Evolutionary conservation across 495 filamentous ascomycete species (phyloP), one percentile per base, ranked within the genome.

Genomic region (Achaetomiella virescens): DNA sequence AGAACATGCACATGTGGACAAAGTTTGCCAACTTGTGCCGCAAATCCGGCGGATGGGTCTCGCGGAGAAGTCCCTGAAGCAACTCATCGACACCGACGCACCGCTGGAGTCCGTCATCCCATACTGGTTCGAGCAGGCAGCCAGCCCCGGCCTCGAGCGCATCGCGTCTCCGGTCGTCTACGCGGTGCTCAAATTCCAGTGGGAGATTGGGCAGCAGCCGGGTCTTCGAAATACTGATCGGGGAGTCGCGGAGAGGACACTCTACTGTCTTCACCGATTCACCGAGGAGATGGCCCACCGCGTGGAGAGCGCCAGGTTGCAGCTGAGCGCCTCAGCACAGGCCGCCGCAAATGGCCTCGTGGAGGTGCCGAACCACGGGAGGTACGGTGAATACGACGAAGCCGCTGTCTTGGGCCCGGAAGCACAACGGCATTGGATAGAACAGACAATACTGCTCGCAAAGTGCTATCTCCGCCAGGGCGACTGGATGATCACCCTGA

Each of bases 1-100:
- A 99, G 66, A 96, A 97, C 60, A 88, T 95, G 78, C 87, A 93
- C 63, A 97, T 97, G 90, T 95, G 88, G 80, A 97, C 97, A 74
- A 99, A 99, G 66, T 97, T 96, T 63, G 89, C 95, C 57, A 97
- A 97, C 61, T 81, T 99, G 8, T 99, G 93, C 69, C 86, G 93
- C 62, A 99, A 97, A 66, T 95, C 90, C 29, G 87, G 48, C 85
- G 93, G 10, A 91, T 90, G 75, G 93, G 92, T 14, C 80, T 99
- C n/a, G 95, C 92, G 2, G 93, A 97, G 74, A 92, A 95, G 68
- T 90, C 90, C n/a, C 74, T 99, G 41, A 89, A 90, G 63, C 85
- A 84, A 27, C 76, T 82, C 25, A 76, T 81, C 47, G 78, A 77
- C 12, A 76, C 64, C 22, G 79, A 82, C 11, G 80, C 89, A n/a